Percentiles rank a stretch among this genome's conserved stretches.
These are phyloP conservation scores for Pulchroboletus neoregius DNA, from an alignment of 1,284 basidiomycete species.

Conservation along the genomic window DNA sequence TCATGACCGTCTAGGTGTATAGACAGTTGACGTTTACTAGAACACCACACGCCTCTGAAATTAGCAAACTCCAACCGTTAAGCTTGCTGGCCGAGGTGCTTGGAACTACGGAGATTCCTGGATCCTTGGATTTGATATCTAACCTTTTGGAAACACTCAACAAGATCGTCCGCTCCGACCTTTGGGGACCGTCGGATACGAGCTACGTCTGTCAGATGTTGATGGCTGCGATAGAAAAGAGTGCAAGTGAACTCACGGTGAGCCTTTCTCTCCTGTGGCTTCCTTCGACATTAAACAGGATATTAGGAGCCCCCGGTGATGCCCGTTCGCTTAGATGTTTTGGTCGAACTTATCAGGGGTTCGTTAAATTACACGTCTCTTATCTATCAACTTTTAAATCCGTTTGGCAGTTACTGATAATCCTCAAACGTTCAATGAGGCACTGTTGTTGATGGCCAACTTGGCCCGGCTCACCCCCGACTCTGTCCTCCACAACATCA, in stretches of 20 bases:
- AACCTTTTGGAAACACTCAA: conserved; percentile 74
- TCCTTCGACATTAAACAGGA: conserved; percentile 7
- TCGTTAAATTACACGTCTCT: conserved; percentile 21
- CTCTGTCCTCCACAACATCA: conserved; percentile 89
- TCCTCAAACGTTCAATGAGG: conserved; percentile 93
- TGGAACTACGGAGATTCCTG: conserved; percentile 57
- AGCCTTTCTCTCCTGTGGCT: conserved; percentile 15
- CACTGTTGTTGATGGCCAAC: conserved; percentile 84
- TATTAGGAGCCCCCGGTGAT: conserved; percentile 46
- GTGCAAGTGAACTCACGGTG: conserved; percentile 61
- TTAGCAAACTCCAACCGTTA: conserved; percentile 43
- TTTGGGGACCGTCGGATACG: conserved; percentile 53
- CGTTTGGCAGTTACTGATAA: conserved; percentile 69
- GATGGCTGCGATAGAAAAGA: conserved; percentile 75
- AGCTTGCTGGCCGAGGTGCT: conserved; percentile 72
- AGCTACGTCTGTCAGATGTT: conserved; percentile 85
- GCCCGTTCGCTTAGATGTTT: conserved; percentile 68
- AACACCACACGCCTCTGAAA: conserved; percentile 24
- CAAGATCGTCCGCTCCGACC: conserved; percentile 50
- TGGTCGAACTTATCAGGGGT: conserved; percentile 87
- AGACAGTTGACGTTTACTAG: conserved; percentile 15
- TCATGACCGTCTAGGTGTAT: neutral
- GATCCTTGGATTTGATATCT: conserved; percentile 69
- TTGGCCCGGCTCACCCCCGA: conserved; percentile 85
- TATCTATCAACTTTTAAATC: conserved; percentile 3